Base-by-base conservation (phyloP, 2,329 filamentous ascomycete genomes). In the Clarireedia monteithiana region DNA sequence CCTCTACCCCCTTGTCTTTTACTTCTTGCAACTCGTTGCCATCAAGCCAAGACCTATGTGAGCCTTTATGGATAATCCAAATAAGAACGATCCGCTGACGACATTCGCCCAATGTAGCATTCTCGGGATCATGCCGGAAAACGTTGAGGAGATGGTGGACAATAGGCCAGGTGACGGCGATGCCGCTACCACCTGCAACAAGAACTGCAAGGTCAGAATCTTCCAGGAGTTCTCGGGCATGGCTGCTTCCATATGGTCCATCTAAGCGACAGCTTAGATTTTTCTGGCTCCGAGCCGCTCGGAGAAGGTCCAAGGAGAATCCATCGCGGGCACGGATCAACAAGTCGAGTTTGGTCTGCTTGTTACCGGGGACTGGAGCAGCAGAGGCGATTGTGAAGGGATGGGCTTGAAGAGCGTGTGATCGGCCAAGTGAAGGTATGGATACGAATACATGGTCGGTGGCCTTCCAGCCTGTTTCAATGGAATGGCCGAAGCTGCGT, bases 351-450 rank as follows among this genome's bases (percentile, higher is more conserved):
- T 74, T 78, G 3, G 77, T 77, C 59, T 80, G 75, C 12, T 64
- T 60, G n/a, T 70, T 60, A 24, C 56, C 56, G 15, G 58, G 53
- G 20, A 59, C 59, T 1, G 80, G 78, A 9, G 81, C 81, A 0
- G 77, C 75, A 2, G 83, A 85, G 15, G 82, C 78, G 54, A 87
- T 84, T 7, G 82, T 86, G 68, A 86, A 86, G 0, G 83, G 84
- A 64, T 87, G 83, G 0, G 82, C 75, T 68, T 86, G 83, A 1
- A 84, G 65, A 2, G 70, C 64, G 63, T 84, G 77, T 53, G 73
- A 76, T 3, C 69, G 67, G 2, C 77, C 77, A 5, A 86, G 72
- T 0, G 70, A 71, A 0, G 83, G 82, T 0, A 86, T 70, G 1
- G 79, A 79, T 56, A 86, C 66, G 68, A 86, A 86, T 49, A 85